phyloP scores from a whole-genome alignment of 1,284 basidiomycete species.

The Fomitopsis palustris region DNA sequence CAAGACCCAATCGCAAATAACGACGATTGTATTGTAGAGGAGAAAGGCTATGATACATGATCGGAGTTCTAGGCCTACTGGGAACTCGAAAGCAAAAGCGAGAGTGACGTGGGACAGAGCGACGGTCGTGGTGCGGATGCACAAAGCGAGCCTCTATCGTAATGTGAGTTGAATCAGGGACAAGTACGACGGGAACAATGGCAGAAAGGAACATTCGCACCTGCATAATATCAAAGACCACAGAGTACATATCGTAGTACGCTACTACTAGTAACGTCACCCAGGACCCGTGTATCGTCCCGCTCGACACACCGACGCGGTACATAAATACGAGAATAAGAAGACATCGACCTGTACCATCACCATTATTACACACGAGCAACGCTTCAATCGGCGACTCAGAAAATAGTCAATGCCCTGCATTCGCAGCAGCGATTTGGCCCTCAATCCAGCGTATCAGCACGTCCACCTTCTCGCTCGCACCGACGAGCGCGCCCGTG shows the following conservation, averaged over 20 bases:
- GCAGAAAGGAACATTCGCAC: neutral
- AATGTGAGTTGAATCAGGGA: neutral
- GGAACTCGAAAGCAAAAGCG: neutral
- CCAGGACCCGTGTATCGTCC: conserved; percentile 2
- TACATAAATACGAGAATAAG: conserved; percentile 4
- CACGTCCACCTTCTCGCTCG: conserved; percentile 12
- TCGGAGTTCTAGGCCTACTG: neutral
- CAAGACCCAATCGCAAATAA: too few species aligned
- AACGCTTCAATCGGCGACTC: neutral
- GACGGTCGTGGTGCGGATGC: neutral
- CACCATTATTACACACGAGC: too few species aligned
- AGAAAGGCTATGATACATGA: neutral
- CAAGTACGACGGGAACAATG: neutral
- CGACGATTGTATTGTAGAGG: neutral
- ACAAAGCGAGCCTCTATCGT: neutral
- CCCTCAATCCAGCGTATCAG: conserved; percentile 24
- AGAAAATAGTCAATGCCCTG: conserved; percentile 26
- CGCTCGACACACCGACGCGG: neutral
- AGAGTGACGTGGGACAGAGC: neutral
- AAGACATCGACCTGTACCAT: neutral
- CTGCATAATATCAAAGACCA: too few species aligned
- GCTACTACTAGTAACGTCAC: neutral
- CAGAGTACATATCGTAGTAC: neutral
- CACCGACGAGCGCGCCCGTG: conserved; percentile 16
- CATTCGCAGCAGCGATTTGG: conserved; percentile 20